A percentile compares a stretch with the other conserved stretches of the same genome.
phyloP scores from a whole-genome alignment of 805 yeast species.

The Yarrowia keelungensis region DNA sequence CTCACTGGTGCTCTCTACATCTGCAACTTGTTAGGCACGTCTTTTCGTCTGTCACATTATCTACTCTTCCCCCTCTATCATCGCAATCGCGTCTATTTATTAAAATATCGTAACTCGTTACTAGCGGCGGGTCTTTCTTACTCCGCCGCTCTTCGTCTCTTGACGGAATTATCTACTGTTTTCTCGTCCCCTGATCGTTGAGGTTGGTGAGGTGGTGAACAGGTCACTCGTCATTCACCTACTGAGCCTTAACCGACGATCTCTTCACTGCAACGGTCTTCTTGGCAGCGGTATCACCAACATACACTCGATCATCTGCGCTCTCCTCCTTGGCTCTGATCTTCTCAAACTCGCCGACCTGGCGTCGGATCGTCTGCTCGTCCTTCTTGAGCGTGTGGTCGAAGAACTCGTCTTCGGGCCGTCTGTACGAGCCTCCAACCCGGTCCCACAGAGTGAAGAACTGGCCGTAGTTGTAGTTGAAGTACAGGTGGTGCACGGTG shows the following conservation, averaged over 20 bases:
- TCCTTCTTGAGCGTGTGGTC: conserved; percentile 66
- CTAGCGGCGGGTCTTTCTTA: not conserved
- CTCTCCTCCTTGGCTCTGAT: conserved; percentile 87
- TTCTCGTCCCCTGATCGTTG: conserved; percentile 3
- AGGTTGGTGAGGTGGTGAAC: too few relatives aligned
- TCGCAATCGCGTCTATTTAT: not conserved
- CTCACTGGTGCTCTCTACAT: too few relatives aligned
- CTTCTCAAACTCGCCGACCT: conserved; percentile 74
- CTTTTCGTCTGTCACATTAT: too few relatives aligned
- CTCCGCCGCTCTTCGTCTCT: not conserved
- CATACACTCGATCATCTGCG: conserved; percentile 73
- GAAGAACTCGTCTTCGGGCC: conserved; percentile 87
- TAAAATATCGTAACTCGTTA: conserved; percentile 27
- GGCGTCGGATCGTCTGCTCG: conserved; percentile 69
- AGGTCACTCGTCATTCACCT: too few relatives aligned
- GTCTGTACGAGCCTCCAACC: conserved; percentile 89
- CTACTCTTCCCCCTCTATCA: not conserved
- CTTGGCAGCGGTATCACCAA: conserved; percentile 17
- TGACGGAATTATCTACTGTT: conserved; percentile 28
- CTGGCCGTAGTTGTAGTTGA: conserved; percentile 98
- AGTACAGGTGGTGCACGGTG: conserved; percentile 94
- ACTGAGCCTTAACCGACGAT: not conserved
- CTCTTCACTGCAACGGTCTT: conserved; percentile 14
- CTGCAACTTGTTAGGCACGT: too few relatives aligned
- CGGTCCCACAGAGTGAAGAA: conserved; percentile 99